phyloP scores from a whole-genome alignment of 805 yeast genomes.

The Candida verbasci region DNA sequence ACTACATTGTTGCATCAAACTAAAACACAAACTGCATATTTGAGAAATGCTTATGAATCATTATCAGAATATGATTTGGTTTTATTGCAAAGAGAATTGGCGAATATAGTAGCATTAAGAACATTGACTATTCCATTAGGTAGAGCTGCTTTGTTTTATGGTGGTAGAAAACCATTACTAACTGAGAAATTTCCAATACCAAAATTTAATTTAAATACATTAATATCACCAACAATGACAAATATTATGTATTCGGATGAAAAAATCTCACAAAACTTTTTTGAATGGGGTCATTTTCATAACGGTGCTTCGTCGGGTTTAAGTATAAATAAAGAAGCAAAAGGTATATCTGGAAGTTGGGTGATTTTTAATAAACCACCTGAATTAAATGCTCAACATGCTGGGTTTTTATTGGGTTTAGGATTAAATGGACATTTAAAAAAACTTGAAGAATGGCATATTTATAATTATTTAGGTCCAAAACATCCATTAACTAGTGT shows the following conservation, averaged over 20 bases:
- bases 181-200: slow-evolving; percentile 85
- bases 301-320: slow-evolving; percentile 89
- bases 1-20: slow-evolving; percentile 69
- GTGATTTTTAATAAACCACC: slow-evolving; percentile 80
- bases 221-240: slow-evolving; percentile 61
- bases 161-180: slow-evolving; percentile 68
- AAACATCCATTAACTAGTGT: slow-evolving; percentile 81
- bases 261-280: slow-evolving; percentile 41
- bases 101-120: slow-evolving; percentile 59
- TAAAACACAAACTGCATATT: slow-evolving; percentile 51
- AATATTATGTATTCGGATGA: slow-evolving; percentile 59
- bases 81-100: slow-evolving; percentile 52
- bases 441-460: slow-evolving; percentile 90
- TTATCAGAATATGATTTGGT: slow-evolving; percentile 55
- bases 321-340: slow-evolving; percentile 61
- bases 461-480: slow-evolving; percentile 87
- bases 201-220: slow-evolving; percentile 61
- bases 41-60: slow-evolving; percentile 26
- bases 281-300: slow-evolving; percentile 86
- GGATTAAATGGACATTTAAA: slow-evolving; percentile 89
- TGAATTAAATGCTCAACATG: slow-evolving; percentile 73
- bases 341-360: slow-evolving; percentile 85
- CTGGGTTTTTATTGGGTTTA: slow-evolving; percentile 88
- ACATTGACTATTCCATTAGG: slow-evolving; percentile 77
- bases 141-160: slow-evolving; percentile 66